Conservation (phyloP, 2,329 filamentous ascomycete species). For the Aspergillus arachidicola region DNA sequence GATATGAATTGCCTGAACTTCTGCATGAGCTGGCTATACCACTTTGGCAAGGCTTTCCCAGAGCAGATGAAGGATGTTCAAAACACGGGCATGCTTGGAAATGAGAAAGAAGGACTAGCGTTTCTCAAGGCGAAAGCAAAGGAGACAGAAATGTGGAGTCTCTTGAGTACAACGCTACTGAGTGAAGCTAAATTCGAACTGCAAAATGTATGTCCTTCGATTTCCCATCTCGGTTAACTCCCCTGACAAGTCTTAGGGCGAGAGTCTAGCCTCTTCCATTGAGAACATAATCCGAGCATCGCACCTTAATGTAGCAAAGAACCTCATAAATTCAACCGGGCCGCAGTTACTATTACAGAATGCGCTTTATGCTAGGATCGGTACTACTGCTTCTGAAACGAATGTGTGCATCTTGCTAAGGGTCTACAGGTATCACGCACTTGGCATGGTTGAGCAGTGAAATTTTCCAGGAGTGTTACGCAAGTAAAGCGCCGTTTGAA, state of each 20-base stretch:
- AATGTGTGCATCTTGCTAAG: constrained; percentile 13
- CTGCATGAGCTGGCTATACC: constrained; percentile 92
- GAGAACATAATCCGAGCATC: constrained; percentile 82
- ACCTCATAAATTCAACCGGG: constrained; percentile 72
- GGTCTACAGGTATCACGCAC: constrained; percentile 52
- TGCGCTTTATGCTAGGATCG: constrained; percentile 75
- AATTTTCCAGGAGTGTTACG: constrained; percentile 74
- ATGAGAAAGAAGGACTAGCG: constrained; percentile 76
- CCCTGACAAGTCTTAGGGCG: constrained; percentile 49
- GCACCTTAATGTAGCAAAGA: constrained; percentile 76
- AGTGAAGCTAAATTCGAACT: constrained; percentile 83
- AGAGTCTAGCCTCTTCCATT: constrained; percentile 62
- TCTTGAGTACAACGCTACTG: constrained; percentile 80
- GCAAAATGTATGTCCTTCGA: constrained; percentile 62
- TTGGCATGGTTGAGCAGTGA: constrained; percentile 64
- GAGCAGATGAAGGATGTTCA: constrained; percentile 70
- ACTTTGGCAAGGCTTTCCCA: constrained; percentile 86
- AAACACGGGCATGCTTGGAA: constrained; percentile 72
- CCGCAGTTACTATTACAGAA: constrained; percentile 73
- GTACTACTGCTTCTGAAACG: constrained; percentile 42
- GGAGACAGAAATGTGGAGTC: constrained; percentile 80
- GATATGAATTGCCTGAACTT: constrained; percentile 94
- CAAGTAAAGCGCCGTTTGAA: constrained; percentile 66
- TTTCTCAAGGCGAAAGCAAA: constrained; percentile 86
- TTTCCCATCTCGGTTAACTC: neutral